Base-by-base conservation (phyloP, 2,329 filamentous ascomycete genomes). In the Calonectria naviculata region DNA sequence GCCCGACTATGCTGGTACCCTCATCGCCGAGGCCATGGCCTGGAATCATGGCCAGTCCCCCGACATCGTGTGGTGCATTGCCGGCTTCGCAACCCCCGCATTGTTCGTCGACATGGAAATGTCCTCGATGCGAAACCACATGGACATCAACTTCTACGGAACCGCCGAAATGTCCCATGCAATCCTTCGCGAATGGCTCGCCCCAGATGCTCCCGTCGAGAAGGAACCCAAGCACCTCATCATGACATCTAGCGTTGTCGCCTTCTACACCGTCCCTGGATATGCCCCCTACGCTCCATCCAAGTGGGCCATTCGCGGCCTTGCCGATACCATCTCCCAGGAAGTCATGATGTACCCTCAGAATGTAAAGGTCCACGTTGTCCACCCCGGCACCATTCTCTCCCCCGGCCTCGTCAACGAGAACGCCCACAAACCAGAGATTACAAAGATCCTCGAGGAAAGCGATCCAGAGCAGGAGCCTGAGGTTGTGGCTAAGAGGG, bases 91-190 rank as follows among this genome's bases (percentile, higher is more conserved):
- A 7, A 88, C 87, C 19, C 95, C 95, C 0, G 88, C 90, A 41
- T 92, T 97, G 72, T 97, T 96, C 85, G 83, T 94, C 74, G 94
- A 98, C 72, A 91, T 91, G 44, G 88, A 93, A 10, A 85, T 94
- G 64, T 85, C 91, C 9, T 89, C 89, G 13, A 85, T 95, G 75
- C 89, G 93, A 47, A 86, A 88, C 74, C 94, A 97, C 82, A 98
- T 98, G 94, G 94, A 98, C 80, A 90, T 96, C 76, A 96, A 98
- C 84, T 98, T 94, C 85, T 98, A 93, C 89, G 94, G 94, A 60
- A 91, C 92, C 34, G 93, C 93, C 46, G 97, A 97, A 81, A 94
- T 97, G 84, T 93, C 95, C 42, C 95, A 97, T 80, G 92, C 94
- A 24, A 91, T 93, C 21, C 85, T 98, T 72, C 89, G 89, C 63